Conservation (phyloP, 345 rosid genomes). For the Gossypium anomalum region DNA sequence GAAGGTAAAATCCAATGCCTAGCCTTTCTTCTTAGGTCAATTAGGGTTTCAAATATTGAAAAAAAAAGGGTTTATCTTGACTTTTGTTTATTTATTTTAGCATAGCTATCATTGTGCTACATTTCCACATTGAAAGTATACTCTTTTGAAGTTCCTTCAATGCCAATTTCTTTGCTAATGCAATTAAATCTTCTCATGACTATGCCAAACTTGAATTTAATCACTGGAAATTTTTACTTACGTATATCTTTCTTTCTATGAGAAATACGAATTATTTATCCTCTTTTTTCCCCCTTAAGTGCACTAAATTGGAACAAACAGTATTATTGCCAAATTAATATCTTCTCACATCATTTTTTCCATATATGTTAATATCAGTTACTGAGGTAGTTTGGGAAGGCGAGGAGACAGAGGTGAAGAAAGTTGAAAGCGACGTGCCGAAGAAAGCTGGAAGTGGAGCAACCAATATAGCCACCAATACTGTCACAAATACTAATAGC, state of each 20-base stretch:
- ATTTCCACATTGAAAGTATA: not conserved
- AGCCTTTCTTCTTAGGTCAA: not conserved
- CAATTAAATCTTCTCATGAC: not conserved
- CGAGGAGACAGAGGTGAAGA: constrained; percentile 46
- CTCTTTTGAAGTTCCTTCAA: not conserved
- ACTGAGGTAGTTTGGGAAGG: constrained; percentile 89
- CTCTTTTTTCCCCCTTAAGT: not conserved
- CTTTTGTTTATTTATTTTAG: not conserved
- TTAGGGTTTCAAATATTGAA: not conserved
- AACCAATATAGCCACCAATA: constrained; percentile 35
- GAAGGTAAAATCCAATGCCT: constrained; percentile 54
- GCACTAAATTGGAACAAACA: not conserved
- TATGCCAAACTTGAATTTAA: not conserved
- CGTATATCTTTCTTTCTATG: not conserved
- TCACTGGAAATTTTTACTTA: not conserved
- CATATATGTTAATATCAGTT: constrained; percentile 36
- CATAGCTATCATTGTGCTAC: not conserved
- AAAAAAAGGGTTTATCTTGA: not conserved
- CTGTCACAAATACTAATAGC: constrained; percentile 28
- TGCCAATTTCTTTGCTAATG: not conserved
- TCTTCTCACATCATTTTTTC: not conserved
- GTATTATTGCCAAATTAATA: not conserved
- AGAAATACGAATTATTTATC: not conserved
- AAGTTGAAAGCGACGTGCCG: constrained; percentile 16
- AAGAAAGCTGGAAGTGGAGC: constrained; percentile 28